These are phyloP conservation scores for Penicillium sp. DNA, from an alignment of 2,329 filamentous ascomycete genomes.

Conservation along the genomic window DNA sequence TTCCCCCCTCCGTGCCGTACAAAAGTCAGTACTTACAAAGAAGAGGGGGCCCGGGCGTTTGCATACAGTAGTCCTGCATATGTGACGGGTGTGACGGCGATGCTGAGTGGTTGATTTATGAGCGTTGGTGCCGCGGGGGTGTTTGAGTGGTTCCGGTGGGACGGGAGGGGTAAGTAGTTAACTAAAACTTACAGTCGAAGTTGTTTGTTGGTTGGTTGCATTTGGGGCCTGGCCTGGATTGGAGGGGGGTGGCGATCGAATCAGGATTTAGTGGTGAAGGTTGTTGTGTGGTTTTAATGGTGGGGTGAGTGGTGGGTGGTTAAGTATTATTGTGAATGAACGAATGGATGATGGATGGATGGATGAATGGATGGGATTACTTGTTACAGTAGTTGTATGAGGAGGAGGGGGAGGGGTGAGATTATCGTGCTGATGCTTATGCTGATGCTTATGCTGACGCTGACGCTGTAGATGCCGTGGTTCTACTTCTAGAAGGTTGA, in stretches of 20 bases:
- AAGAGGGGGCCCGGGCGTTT: neutral
- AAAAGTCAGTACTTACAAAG: neutral
- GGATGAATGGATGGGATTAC: too few relatives aligned
- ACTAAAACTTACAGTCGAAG: neutral
- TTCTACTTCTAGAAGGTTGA: neutral
- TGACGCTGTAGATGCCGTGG: neutral
- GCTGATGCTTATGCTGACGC: neutral
- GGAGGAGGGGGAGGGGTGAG: neutral
- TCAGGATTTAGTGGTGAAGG: neutral
- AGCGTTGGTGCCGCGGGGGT: neutral
- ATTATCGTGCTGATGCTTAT: neutral
- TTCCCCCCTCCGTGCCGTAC: neutral
- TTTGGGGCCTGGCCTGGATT: neutral
- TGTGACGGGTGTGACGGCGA: neutral
- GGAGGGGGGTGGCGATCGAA: constrained; percentile 10
- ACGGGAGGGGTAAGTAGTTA: neutral
- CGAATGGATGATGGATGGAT: neutral
- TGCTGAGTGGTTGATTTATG: neutral
- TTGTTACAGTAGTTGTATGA: neutral
- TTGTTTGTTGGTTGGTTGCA: neutral
- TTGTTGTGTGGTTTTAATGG: constrained; percentile 1
- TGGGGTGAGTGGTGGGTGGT: neutral
- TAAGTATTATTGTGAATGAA: too few relatives aligned
- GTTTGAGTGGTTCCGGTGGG: neutral
- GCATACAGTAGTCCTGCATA: neutral